phyloP scores from a whole-genome alignment of 495 filamentous ascomycete genomes.

The Collariella sp. region DNA sequence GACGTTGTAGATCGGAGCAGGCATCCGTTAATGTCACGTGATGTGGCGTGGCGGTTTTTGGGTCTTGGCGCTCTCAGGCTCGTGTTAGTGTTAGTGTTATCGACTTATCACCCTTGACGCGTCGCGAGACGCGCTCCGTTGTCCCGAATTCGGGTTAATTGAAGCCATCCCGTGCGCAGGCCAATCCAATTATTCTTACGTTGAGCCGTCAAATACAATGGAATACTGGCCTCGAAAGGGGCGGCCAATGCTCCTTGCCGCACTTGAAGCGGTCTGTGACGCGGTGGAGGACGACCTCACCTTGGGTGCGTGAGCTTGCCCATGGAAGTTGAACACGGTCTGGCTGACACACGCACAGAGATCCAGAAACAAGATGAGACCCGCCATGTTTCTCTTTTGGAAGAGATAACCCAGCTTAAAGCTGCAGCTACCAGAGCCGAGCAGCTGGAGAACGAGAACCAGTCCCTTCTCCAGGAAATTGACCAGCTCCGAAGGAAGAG shows the following conservation, averaged over 20 bases:
- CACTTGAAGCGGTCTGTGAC: constrained; percentile 34
- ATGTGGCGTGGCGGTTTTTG: background rate
- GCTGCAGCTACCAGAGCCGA: constrained; percentile 18
- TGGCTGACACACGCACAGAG: constrained; percentile 15
- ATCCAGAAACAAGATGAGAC: constrained; percentile 11
- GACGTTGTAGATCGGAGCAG: background rate
- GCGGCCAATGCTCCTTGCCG: constrained; percentile 32
- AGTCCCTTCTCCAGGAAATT: constrained; percentile 27
- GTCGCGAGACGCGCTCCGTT: too few relatives aligned
- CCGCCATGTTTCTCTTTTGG: constrained; percentile 9
- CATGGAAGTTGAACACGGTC: background rate
- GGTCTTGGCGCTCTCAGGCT: background rate
- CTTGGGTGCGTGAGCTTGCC: constrained; percentile 22
- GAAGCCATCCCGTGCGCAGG: too few relatives aligned
- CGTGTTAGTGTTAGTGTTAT: too few relatives aligned
- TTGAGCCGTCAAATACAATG: constrained; percentile 15
- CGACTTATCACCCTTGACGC: too few relatives aligned
- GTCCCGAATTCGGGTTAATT: too few relatives aligned
- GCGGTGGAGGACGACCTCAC: constrained; percentile 28
- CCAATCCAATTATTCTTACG: too few relatives aligned
- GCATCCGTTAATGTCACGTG: background rate
- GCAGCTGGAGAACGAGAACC: constrained; percentile 30
- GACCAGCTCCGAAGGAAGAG: constrained; percentile 18
- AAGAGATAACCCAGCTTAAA: constrained; percentile 27
- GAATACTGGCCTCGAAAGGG: constrained; percentile 34